A percentile compares a stretch with the other conserved stretches of the same genome.
These are phyloP conservation scores for Gynostemma pentaphyllum DNA, from an alignment of 306 rosid species.

Conservation along the genomic window DNA sequence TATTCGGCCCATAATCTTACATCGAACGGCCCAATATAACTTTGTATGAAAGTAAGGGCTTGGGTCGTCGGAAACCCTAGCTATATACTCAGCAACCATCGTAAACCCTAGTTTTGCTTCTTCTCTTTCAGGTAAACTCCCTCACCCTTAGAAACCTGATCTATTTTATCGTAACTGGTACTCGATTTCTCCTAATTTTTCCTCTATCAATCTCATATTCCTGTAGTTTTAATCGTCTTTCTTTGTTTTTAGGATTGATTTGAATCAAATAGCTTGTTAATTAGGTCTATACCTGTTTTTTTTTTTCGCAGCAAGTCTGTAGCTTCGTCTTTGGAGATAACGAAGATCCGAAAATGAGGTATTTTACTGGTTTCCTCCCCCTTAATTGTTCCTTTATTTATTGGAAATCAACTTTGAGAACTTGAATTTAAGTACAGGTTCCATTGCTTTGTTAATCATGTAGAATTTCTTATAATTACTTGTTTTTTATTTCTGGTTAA, in stretches of 20 bases:
- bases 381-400: background rate
- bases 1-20: too few relatives aligned
- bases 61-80: constrained; percentile 13
- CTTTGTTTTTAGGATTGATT: background rate
- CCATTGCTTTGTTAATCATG: background rate
- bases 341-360: constrained; percentile 38
- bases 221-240: background rate
- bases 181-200: background rate
- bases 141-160: background rate
- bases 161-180: background rate
- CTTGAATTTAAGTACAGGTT: background rate
- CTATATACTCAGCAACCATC: too few relatives aligned
- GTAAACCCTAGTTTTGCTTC: constrained; percentile 4
- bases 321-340: constrained; percentile 2
- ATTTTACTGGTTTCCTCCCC: background rate
- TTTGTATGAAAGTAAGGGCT: too few relatives aligned
- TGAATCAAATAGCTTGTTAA: background rate
- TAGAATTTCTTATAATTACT: background rate
- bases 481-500: background rate
- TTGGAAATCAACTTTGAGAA: background rate
- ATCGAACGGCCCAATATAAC: too few relatives aligned
- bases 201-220: background rate
- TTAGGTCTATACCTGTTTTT: background rate
- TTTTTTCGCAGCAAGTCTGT: constrained; percentile 12
- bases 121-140: background rate